A percentile compares a stretch with the other conserved stretches of the same genome.
Evolutionary conservation across 1,284 basidiomycete genomes (phyloP).

Genomic region (Microbotryum scabiosae): DNA sequence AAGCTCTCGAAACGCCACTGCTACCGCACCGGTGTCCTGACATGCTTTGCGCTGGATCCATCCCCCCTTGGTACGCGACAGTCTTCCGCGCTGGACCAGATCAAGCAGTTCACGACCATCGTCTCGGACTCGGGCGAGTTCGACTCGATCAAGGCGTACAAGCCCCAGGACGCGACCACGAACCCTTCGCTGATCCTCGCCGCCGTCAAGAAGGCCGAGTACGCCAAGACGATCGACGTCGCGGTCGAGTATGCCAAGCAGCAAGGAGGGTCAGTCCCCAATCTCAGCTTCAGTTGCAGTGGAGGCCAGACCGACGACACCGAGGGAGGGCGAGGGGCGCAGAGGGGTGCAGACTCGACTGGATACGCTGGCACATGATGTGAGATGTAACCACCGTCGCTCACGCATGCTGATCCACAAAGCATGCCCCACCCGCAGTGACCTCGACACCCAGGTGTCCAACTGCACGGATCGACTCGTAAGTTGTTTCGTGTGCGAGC

Average conservation of each 20-base stretch:
- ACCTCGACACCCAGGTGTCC: constrained; percentile 61
- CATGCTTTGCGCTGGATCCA: too few relatives aligned
- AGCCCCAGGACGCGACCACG: constrained; percentile 88
- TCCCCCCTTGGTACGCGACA: too few relatives aligned
- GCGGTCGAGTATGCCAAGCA: constrained; percentile 75
- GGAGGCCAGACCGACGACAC: too few relatives aligned
- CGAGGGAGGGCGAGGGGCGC: too few relatives aligned
- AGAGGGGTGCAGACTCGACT: too few relatives aligned
- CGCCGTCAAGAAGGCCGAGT: constrained; percentile 81
- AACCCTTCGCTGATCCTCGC: constrained; percentile 81
- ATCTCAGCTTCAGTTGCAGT: neutral
- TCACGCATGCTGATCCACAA: too few relatives aligned
- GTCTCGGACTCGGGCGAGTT: constrained; percentile 56
- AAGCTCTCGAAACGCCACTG: too few relatives aligned
- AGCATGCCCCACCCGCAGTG: constrained; percentile 36
- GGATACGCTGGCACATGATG: too few relatives aligned
- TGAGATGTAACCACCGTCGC: too few relatives aligned
- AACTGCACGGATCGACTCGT: constrained; percentile 82
- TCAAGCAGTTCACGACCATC: constrained; percentile 83
- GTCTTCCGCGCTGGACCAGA: constrained; percentile 62
- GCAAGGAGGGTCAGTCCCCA: constrained; percentile 54
- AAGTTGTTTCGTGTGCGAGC: constrained; percentile 35
- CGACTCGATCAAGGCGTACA: constrained; percentile 71
- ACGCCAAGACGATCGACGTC: constrained; percentile 71
- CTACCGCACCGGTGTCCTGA: too few relatives aligned